phyloP scores from a whole-genome alignment of 305 asterid genomes.

The Fraxinus ornus region DNA sequence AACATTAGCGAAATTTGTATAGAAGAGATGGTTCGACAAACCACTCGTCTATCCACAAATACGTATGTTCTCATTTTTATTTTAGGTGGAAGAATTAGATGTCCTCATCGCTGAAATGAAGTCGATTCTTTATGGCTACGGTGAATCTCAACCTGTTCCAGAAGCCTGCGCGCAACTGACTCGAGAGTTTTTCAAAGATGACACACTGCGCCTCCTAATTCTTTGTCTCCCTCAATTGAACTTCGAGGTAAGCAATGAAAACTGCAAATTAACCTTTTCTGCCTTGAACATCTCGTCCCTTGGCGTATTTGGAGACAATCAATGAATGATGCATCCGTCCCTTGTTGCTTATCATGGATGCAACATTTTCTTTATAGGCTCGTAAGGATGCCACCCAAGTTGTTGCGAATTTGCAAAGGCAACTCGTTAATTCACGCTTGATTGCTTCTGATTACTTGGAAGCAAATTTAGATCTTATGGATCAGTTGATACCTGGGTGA shows the following conservation, averaged over 20 bases:
- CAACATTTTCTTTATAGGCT: constrained; percentile 41
- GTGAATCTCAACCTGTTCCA: constrained; percentile 66
- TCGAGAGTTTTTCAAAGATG: constrained; percentile 62
- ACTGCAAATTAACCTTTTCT: neutral
- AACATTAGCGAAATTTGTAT: neutral
- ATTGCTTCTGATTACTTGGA: constrained; percentile 79
- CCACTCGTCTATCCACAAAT: neutral
- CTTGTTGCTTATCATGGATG: constrained; percentile 5
- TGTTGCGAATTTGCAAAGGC: constrained; percentile 90
- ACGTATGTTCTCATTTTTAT: constrained; percentile 5
- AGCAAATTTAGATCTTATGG: constrained; percentile 69
- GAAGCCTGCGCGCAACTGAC: constrained; percentile 81
- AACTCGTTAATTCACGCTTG: constrained; percentile 62
- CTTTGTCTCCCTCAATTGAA: constrained; percentile 64
- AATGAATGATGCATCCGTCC: neutral
- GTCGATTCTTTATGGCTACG: constrained; percentile 64
- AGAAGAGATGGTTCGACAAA: neutral
- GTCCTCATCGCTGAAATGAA: constrained; percentile 59
- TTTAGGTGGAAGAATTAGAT: constrained; percentile 67
- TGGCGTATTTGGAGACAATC: neutral
- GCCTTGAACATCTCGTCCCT: neutral
- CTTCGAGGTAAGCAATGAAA: constrained; percentile 60
- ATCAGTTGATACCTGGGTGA: constrained; percentile 68
- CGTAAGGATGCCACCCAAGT: constrained; percentile 89
- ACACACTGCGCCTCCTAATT: constrained; percentile 71